phyloP scores from a whole-genome alignment of 352 stramenopile species.

The Proteromonas lacertae region DNA sequence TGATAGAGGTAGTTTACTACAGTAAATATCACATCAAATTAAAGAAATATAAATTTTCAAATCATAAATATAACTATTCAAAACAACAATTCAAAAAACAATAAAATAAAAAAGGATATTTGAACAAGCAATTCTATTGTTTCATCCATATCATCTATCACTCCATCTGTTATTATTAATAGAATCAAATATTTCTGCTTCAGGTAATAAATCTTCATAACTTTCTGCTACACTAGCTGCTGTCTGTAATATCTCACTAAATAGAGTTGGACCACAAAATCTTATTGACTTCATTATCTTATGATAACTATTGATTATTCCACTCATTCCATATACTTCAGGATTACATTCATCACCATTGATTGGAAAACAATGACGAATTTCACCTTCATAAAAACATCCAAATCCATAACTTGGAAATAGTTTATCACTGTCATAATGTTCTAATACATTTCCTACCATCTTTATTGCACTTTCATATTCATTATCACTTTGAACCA shows the following conservation, averaged over 20 bases:
- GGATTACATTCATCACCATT: constrained; percentile 1
- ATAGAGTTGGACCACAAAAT: constrained; percentile 23
- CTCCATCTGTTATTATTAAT: too few relatives aligned
- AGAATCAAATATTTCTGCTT: not conserved
- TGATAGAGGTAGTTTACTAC: constrained; percentile 17
- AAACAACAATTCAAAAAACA: too few relatives aligned
- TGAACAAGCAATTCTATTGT: too few relatives aligned
- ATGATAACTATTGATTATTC: constrained; percentile 19
- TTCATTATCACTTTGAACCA: constrained; percentile 17
- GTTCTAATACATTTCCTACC: too few relatives aligned
- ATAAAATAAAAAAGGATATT: too few relatives aligned
- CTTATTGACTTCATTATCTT: constrained; percentile 15
- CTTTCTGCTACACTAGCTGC: constrained; percentile 8
- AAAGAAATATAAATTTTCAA: too few relatives aligned
- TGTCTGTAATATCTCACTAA: constrained; percentile 22
- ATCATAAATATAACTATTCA: too few relatives aligned
- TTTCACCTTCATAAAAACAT: not conserved
- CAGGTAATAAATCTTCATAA: not conserved
- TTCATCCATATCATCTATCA: too few relatives aligned
- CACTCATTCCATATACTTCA: constrained; percentile 16
- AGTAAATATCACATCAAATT: too few relatives aligned
- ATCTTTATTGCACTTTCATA: too few relatives aligned
- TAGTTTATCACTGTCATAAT: constrained; percentile 28
- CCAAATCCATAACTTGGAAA: constrained; percentile 36
- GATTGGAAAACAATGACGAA: not conserved